These are phyloP conservation scores for Starmera caribaea DNA, from an alignment of 805 yeast species.

Conservation along the genomic window DNA sequence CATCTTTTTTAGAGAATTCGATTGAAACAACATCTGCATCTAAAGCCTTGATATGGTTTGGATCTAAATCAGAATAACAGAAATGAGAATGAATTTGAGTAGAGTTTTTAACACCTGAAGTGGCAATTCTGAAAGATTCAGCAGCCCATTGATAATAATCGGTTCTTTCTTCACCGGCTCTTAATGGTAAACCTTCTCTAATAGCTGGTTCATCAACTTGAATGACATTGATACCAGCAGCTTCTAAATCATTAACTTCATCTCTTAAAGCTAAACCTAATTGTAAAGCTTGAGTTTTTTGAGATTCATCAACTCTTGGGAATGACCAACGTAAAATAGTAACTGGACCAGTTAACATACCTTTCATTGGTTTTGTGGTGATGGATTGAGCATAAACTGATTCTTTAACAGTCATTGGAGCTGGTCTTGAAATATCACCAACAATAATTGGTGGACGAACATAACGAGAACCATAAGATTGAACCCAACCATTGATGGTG, in stretches of 20 bases:
- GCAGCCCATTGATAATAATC: conserved; percentile 99
- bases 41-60: conserved; percentile 97
- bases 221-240: conserved; percentile 95
- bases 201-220: conserved; percentile 99
- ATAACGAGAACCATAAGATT: conserved; percentile 99
- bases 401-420: conserved; percentile 97
- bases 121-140: conserved; percentile 98
- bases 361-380: conserved; percentile 94
- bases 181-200: conserved; percentile 99
- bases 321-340: conserved; percentile 99
- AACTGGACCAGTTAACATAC: conserved; percentile 99
- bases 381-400: conserved; percentile 97
- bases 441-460: conserved; percentile 99
- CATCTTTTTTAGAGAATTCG: conserved; percentile 99
- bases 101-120: conserved; percentile 90
- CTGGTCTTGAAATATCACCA: conserved; percentile 98
- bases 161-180: conserved; percentile 94
- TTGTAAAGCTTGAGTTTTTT: conserved; percentile 91
- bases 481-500: conserved; percentile 99
- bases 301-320: conserved; percentile 98
- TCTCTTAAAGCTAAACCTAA: conserved; percentile 96
- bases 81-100: conserved; percentile 99
- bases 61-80: conserved; percentile 99
- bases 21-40: conserved; percentile 99
- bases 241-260: conserved; percentile 96